Evolutionary conservation across 768 basidiomycete species (phyloP), one percentile per base, ranked within the genome.

Genomic region (Lactarius sp.): DNA sequence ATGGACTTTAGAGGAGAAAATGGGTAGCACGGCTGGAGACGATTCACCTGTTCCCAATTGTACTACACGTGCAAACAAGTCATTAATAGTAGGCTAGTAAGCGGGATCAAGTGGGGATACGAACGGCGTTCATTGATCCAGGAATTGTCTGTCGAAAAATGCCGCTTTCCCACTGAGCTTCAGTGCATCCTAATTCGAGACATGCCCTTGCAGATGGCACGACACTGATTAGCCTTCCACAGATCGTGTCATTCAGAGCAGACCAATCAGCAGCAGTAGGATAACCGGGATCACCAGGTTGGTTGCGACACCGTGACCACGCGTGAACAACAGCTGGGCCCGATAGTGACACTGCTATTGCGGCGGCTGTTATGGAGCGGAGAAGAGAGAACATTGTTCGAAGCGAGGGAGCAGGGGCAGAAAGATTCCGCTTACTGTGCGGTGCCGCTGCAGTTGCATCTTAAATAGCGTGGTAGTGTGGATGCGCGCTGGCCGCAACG

Each of bases 71-170:
- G 4, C 1, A 51, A 41, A 41, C 33, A 9, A 41, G n/a, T 56
- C 31, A 44, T 42, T 16, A 52, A 31, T 20, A 9, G n/a, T 33
- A 37, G 22, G 22, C 22, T 22, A 50, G 18, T 16, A 42, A 42
- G 14, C 37, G 47, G 20, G 41, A 20, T 27, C 46, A 47, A 42
- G 39, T 37, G 8, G 44, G 42, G n/a, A 42, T 16, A 46, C 66
- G 18, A 51, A 68, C 66, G 6, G 52, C 36, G 52, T 66, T 59
- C 66, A 68, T 68, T 9, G 64, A 22, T 6, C 66, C 66, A n/a
- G 66, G 64, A 20, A 68, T 64, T 0, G 39, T 18, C 20, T 64
- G 60, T 41, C 66, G 66, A 27, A 54, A 61, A 27, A 66, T 4
- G 36, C 55, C 54, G 36, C 66, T 68, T 39, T 49, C 6, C 66